Evolutionary conservation across 2,329 filamentous ascomycete species (phyloP).

Genomic region (Alternaria triticimaculans): DNA sequence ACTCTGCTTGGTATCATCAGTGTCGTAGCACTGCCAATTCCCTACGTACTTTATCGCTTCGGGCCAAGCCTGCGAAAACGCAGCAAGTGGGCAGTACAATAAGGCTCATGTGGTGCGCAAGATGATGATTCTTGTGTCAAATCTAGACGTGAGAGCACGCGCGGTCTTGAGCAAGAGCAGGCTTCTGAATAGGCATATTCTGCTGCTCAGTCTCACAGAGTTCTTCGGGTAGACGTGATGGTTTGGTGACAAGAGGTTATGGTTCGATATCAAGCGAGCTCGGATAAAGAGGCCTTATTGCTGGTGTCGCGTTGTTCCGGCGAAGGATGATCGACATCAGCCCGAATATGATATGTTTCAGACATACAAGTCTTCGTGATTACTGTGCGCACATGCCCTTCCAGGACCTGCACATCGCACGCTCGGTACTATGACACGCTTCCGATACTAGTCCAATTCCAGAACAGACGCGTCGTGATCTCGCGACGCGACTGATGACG

Average conservation of each 20-base stretch:
- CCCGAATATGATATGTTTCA: neutral
- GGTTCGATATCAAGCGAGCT: neutral
- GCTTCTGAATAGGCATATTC: neutral
- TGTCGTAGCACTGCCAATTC: conserved; percentile 46
- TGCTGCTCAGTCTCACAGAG: neutral
- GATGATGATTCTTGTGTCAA: neutral
- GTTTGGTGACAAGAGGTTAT: neutral
- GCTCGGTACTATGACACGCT: neutral
- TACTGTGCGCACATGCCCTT: neutral
- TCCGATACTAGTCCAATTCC: neutral
- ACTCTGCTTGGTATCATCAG: conserved; percentile 45
- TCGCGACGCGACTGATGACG: neutral
- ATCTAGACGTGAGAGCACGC: neutral
- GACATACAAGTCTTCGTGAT: neutral
- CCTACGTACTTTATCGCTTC: conserved; percentile 55
- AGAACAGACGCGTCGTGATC: neutral
- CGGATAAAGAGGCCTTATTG: neutral
- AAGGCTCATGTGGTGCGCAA: neutral
- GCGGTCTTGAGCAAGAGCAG: neutral
- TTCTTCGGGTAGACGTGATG: neutral
- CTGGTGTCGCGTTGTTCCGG: neutral
- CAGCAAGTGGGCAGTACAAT: conserved; percentile 4
- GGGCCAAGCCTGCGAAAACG: conserved; percentile 30
- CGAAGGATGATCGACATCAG: neutral
- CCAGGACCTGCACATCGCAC: neutral